phyloP scores from a whole-genome alignment of 2,329 filamentous ascomycete genomes.

The Pyricularia sp. region DNA sequence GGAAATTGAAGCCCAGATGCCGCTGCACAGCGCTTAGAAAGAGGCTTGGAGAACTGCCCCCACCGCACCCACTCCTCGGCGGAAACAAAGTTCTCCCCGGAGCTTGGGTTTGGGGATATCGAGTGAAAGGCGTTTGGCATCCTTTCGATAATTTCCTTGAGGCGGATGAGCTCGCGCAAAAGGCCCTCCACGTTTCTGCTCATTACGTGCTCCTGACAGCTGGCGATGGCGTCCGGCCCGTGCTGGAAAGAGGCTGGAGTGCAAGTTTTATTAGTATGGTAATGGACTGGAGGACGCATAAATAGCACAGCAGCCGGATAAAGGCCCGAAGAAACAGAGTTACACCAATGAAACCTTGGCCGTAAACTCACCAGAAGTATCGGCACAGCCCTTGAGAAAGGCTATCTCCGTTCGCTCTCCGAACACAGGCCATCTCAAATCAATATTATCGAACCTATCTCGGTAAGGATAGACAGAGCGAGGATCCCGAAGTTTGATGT shows the following conservation, averaged over 20 bases:
- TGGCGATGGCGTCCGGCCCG: conserved; percentile 39
- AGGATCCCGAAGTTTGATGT: conserved; percentile 37
- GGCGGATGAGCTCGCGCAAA: conserved; percentile 36
- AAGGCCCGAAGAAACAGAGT: not conserved
- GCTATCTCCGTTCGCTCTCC: conserved; percentile 40
- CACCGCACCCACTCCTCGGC: conserved; percentile 39
- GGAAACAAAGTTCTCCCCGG: conserved; percentile 39
- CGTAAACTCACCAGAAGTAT: conserved; percentile 27
- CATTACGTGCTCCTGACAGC: conserved; percentile 45
- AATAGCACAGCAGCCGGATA: not conserved
- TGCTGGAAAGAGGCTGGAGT: conserved; percentile 37
- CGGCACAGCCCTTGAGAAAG: conserved; percentile 39
- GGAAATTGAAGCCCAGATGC: conserved; percentile 42
- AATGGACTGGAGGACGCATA: not conserved
- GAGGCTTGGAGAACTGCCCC: conserved; percentile 39
- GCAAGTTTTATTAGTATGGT: not conserved
- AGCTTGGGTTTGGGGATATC: conserved; percentile 42
- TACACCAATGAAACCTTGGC: not conserved
- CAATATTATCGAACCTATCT: conserved; percentile 41
- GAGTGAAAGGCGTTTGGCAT: conserved; percentile 46
- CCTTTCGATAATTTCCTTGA: conserved; percentile 43
- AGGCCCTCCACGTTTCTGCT: conserved; percentile 39
- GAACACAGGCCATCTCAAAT: conserved; percentile 44
- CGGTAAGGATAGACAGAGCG: conserved; percentile 40
- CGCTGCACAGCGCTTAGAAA: conserved; percentile 40